Conservation (phyloP, 495 filamentous ascomycete species). For the Clavariopsis aquatica region DNA sequence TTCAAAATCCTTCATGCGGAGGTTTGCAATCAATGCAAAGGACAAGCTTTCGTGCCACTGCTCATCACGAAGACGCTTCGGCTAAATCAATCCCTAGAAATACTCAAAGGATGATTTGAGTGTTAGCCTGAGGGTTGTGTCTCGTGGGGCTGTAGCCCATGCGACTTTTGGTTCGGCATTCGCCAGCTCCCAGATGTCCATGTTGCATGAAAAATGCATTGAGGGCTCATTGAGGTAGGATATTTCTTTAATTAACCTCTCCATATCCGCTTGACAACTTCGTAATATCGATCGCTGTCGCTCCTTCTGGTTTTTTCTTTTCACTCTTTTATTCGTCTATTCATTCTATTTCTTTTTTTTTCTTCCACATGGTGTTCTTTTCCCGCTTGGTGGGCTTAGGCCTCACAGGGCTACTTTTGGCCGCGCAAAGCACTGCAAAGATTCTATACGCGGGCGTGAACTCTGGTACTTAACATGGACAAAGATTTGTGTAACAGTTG, state of each 20-base stretch:
- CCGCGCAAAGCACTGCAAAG: background rate
- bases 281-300: constrained; percentile 11
- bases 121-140: background rate
- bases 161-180: background rate
- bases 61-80: background rate
- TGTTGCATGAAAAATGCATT: background rate
- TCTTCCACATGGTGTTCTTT: constrained; percentile 11
- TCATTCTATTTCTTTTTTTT: constrained; percentile 7
- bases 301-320: constrained; percentile 5
- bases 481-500: background rate
- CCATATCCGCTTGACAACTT: background rate
- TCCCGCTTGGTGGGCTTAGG: constrained; percentile 16
- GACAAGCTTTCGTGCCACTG: constrained; percentile 9
- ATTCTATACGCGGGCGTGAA: constrained; percentile 30
- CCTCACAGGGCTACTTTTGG: constrained; percentile 12
- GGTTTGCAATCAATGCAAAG: constrained; percentile 1
- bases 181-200: background rate
- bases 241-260: background rate
- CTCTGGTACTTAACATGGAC: constrained; percentile 11
- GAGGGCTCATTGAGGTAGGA: background rate
- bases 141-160: constrained; percentile 12
- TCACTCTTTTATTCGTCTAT: background rate
- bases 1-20: constrained; percentile 17
- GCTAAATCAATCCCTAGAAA: background rate
- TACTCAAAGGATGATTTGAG: background rate